A percentile compares a stretch with the other conserved stretches of the same genome.
These are phyloP conservation scores for Macrolepiota fuliginosa DNA, from an alignment of 768 basidiomycete species.

Conservation along the genomic window DNA sequence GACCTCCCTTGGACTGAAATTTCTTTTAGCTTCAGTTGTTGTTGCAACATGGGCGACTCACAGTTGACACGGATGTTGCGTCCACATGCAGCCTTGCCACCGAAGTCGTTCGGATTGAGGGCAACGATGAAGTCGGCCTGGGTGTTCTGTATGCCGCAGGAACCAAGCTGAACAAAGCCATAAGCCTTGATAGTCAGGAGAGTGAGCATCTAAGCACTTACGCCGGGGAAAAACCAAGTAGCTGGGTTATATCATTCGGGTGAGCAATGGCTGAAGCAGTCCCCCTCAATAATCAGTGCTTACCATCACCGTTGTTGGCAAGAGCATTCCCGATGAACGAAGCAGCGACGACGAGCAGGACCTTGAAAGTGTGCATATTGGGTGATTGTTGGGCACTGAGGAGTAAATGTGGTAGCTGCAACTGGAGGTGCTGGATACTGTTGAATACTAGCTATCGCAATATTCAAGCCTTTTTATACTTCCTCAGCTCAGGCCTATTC, in stretches of 20 bases:
- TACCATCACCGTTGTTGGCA: not conserved
- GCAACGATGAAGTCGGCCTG: constrained; percentile 23
- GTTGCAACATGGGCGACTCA: constrained; percentile 1
- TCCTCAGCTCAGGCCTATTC: too few relatives aligned
- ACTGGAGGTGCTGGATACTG: too few relatives aligned
- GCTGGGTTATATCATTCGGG: constrained; percentile 8
- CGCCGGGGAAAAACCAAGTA: constrained; percentile 21
- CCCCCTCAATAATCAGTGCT: not conserved
- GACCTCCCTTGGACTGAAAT: constrained; percentile 23
- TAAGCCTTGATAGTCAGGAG: not conserved
- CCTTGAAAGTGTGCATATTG: too few relatives aligned
- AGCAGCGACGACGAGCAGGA: too few relatives aligned
- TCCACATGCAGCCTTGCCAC: constrained; percentile 18
- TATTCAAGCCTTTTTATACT: too few relatives aligned
- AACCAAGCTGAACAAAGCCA: constrained; percentile 17
- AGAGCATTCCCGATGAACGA: not conserved
- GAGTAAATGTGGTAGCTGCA: too few relatives aligned
- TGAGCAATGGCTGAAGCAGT: not conserved
- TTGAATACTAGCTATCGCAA: too few relatives aligned
- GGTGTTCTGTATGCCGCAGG: constrained; percentile 20
- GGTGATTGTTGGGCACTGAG: too few relatives aligned
- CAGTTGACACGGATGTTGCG: constrained; percentile 21
- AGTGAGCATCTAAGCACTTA: constrained; percentile 1
- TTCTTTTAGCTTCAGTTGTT: not conserved
- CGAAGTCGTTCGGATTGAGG: constrained; percentile 19